Base-by-base conservation (phyloP, 1,284 basidiomycete species). In the Irpex lacteus region DNA sequence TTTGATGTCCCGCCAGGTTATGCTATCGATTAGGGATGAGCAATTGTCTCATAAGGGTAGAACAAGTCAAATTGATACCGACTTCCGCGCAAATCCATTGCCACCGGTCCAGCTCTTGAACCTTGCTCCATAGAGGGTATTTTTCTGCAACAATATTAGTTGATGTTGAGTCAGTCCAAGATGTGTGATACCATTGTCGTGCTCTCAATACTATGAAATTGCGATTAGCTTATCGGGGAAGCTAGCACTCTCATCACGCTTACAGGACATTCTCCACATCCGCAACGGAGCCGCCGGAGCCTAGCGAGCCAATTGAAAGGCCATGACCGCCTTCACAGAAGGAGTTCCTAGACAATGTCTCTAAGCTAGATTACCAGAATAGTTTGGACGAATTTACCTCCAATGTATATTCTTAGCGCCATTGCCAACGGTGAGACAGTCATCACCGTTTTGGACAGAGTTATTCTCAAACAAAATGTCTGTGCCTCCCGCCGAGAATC, bases 61-160 rank as follows among this genome's bases (percentile, higher is more conserved):
- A 26, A 26, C 26, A 26, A 26, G 26, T 4, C 40, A 44, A 44
- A 9, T 44, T 44, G 40, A 11, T 9, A 71, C 81, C 5, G 68
- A 86, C 85, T 88, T 87, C 60, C 78, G 73, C 1, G 84, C 85
- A 1, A 83, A 65, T 0, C 86, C 86, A 65, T 85, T 85, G 32
- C 86, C 86, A 0, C 86, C 86, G 2, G 83, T 83, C 85, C 85
- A 88, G 69, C 86, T 87, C 76, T 88, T 88, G 78, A 88, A 88
- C n/a, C 86, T 79, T 5, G 86, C 86, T 11, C 76, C 85, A 64
- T 88, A 87, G 0, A 87, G 73, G 0, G 81, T 72, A 62, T 82
- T 78, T 66, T 81, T 81, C 84, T 85, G 61, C 3, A 63, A n/a
- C 49, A 18, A 3, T 5, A 8, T 34, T 13, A n/a, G 60, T 44